A percentile compares a stretch with the other conserved stretches of the same genome.
These are phyloP conservation scores for Cryptococcus sp. DNA, from an alignment of 1,284 basidiomycete species.

Conservation along the genomic window DNA sequence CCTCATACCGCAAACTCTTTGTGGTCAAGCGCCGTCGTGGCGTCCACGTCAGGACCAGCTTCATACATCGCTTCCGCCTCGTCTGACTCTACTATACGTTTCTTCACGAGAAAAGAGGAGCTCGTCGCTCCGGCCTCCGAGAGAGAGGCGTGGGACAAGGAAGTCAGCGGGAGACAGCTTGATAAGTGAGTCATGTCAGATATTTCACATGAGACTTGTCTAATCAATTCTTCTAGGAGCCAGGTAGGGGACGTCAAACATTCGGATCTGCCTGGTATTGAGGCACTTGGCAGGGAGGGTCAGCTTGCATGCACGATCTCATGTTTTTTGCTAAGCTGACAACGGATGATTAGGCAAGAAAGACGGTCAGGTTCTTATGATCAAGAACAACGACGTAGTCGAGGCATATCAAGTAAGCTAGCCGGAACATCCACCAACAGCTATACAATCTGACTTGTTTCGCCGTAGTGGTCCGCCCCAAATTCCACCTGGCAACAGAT, in stretches of 20 bases:
- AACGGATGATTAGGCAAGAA: slow-evolving; percentile 66
- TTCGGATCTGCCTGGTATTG: slow-evolving; percentile 79
- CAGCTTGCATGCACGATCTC: slow-evolving; percentile 35
- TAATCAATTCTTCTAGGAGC: slow-evolving; percentile 54
- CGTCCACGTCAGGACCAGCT: slow-evolving; percentile 40
- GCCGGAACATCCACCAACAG: background rate
- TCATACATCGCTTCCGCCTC: slow-evolving; percentile 83
- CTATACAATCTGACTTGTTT: background rate
- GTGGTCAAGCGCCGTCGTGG: slow-evolving; percentile 83
- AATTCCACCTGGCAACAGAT: slow-evolving; percentile 82
- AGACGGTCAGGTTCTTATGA: slow-evolving; percentile 89
- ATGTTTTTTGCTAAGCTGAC: slow-evolving; percentile 11
- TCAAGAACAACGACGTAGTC: slow-evolving; percentile 73
- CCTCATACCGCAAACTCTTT: slow-evolving; percentile 91
- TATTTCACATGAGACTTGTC: background rate
- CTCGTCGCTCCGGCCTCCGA: slow-evolving; percentile 72
- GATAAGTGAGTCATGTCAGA: slow-evolving; percentile 43
- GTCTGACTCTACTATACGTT: slow-evolving; percentile 82
- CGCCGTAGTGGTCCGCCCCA: slow-evolving; percentile 71
- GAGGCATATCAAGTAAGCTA: slow-evolving; percentile 78
- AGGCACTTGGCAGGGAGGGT: slow-evolving; percentile 75
- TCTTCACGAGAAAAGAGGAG: slow-evolving; percentile 77
- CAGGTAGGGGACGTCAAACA: slow-evolving; percentile 93
- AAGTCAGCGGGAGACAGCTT: slow-evolving; percentile 61
- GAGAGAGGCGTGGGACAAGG: slow-evolving; percentile 69